phyloP scores from a whole-genome alignment of 1,284 basidiomycete genomes.

The Phellopilus nigrolimitatus region DNA sequence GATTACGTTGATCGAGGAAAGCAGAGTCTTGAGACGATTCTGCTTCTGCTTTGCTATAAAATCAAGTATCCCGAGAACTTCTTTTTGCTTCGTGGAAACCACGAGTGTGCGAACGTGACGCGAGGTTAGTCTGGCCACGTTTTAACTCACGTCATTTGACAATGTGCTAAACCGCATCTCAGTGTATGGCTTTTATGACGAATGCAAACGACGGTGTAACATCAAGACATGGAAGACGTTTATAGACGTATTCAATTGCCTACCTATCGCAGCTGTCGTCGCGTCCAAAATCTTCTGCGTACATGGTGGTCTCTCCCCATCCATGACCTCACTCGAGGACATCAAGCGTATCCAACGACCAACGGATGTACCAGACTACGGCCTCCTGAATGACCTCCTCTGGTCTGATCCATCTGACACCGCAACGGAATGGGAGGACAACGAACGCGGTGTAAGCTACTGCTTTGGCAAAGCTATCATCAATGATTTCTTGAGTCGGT shows the following conservation, averaged over 20 bases:
- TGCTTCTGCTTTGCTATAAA: conserved; percentile 97
- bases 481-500: conserved; percentile 88
- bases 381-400: conserved; percentile 92
- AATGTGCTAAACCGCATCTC: conserved; percentile 18
- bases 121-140: conserved; percentile 58
- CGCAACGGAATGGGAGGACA: conserved; percentile 98
- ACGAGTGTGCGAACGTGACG: conserved; percentile 99
- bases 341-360: conserved; percentile 97
- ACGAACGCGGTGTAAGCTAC: conserved; percentile 99
- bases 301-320: conserved; percentile 97
- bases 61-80: conserved; percentile 99
- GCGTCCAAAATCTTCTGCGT: conserved; percentile 99
- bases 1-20: conserved; percentile 99
- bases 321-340: conserved; percentile 97
- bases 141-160: conserved; percentile 18
- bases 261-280: conserved; percentile 98
- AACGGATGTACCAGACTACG: conserved; percentile 99
- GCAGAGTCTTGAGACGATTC: conserved; percentile 97
- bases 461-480: conserved; percentile 99
- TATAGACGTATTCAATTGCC: conserved; percentile 98
- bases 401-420: conserved; percentile 99
- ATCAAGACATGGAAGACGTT: conserved; percentile 99
- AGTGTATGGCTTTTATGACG: conserved; percentile 99
- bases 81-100: conserved; percentile 96
- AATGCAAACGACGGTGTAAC: conserved; percentile 99